Evolutionary conservation across 1,284 basidiomycete genomes (phyloP), one percentile per base, ranked within the genome.

Genomic region (Fistulinella cinereoalba): DNA sequence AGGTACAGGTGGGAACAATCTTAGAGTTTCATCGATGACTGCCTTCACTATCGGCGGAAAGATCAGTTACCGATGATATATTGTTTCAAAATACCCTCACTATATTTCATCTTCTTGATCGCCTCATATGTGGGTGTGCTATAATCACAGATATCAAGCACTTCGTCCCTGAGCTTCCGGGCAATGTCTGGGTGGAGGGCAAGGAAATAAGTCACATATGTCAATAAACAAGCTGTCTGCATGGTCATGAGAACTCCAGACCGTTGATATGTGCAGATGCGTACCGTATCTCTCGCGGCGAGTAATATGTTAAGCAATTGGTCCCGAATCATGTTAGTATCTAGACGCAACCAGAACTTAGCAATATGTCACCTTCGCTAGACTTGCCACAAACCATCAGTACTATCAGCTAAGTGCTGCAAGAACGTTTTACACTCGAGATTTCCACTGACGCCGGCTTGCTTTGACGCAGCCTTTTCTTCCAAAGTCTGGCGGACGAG

Each of bases 231-330:
- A 27, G 83, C 79, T 0, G 85, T 87, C 77, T 82, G 52, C 28
- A 43, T 27, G 41, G 21, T 45, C 8, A 53, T 41, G n/a, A 44
- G 41, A 16, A 43, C 22, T 27, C 25, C 19, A 50, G 40, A 32
- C 28, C 27, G 22, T 15, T 19, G 22, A 23, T 22, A 9, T 44
- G 28, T 24, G 29, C 37, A 34, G 41, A 37, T 11, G 66, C 77
- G 34, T 43, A 84, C 84, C n/a, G 85, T 87, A 59, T 89, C 85
- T 45, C 86, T 68, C 16, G 83, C 77, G 13, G 86, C 86, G 25
- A 88, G 68, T 8, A 89, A 67, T 61, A 89, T 80, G 57, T 79
- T 88, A n/a, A 89, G 67, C 7, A 87, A 64, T 54, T 88, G 83
- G 58, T 87, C 82, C 24, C 81, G 78, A 50, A 88, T 84, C 32